Evolutionary conservation across 768 basidiomycete species (phyloP).

Genomic region (Coprinellus micaceus): DNA sequence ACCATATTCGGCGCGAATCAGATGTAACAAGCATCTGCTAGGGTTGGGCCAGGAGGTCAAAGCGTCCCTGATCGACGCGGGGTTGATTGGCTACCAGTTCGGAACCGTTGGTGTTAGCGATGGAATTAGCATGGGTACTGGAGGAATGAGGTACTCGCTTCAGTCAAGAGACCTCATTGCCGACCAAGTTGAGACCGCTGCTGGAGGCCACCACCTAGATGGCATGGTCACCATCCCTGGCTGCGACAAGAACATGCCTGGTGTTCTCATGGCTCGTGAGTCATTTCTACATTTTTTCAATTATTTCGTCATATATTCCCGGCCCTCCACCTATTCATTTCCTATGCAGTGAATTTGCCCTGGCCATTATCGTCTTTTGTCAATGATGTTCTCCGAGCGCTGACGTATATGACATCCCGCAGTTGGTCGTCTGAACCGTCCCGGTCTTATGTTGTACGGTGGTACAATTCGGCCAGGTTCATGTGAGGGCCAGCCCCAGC

Average conservation of each 20-base stretch:
- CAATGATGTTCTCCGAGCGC: conserved; percentile 9
- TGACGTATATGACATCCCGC: conserved; percentile 19
- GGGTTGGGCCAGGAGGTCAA: conserved; percentile 86
- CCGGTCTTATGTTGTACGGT: conserved; percentile 96
- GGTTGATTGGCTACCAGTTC: conserved; percentile 93
- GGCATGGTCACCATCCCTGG: conserved; percentile 97
- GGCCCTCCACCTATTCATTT: background rate
- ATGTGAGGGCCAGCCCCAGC: conserved; percentile 80
- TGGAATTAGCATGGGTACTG: conserved; percentile 97
- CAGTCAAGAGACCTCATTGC: conserved; percentile 98
- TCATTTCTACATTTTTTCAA: conserved; percentile 18
- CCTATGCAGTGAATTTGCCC: conserved; percentile 1
- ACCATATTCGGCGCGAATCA: conserved; percentile 35
- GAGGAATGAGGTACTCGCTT: conserved; percentile 91
- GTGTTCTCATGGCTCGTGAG: conserved; percentile 93
- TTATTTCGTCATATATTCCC: no score
- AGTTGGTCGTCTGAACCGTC: conserved; percentile 95
- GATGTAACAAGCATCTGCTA: conserved; percentile 93
- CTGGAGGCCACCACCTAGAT: conserved; percentile 96
- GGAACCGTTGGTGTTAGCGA: conserved; percentile 97
- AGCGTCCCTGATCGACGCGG: conserved; percentile 62
- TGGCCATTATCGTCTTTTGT: no score
- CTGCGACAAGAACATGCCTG: conserved; percentile 99
- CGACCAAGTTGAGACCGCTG: conserved; percentile 94
- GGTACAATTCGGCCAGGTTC: conserved; percentile 92